phyloP scores from a whole-genome alignment of 768 basidiomycete species.

The Mycena floridula region DNA sequence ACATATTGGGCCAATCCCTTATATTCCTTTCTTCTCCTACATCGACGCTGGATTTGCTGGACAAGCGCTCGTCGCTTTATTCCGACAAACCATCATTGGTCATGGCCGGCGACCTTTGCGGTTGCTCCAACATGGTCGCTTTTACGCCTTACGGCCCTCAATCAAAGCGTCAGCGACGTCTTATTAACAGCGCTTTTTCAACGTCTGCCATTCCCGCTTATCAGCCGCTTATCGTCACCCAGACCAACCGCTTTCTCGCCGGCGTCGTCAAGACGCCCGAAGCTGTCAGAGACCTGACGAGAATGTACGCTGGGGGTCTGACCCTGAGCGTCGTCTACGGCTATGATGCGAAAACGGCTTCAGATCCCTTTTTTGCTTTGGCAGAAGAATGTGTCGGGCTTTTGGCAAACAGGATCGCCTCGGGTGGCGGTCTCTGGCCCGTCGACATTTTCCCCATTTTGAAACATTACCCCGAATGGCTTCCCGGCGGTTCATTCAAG shows the following conservation, averaged over 20 bases:
- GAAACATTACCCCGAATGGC: conserved; percentile 54
- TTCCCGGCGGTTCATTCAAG: conserved; percentile 65
- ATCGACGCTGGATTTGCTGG: conserved; percentile 57
- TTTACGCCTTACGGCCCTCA: conserved; percentile 63
- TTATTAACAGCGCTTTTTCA: conserved; percentile 62
- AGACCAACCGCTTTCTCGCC: conserved; percentile 52
- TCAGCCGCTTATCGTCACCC: conserved; percentile 48
- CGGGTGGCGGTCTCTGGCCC: conserved; percentile 42
- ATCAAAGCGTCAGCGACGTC: conserved; percentile 56
- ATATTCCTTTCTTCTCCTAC: conserved; percentile 62
- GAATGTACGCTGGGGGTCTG: conserved; percentile 53
- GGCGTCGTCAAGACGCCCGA: conserved; percentile 35
- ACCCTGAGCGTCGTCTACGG: conserved; percentile 60
- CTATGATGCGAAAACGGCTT: conserved; percentile 33
- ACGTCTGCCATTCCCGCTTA: conserved; percentile 46
- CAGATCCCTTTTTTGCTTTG: conserved; percentile 32
- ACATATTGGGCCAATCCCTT: conserved; percentile 59
- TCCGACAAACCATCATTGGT: conserved; percentile 66
- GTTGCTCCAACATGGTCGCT: conserved; percentile 67
- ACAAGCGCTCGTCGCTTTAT: conserved; percentile 65
- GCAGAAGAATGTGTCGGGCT: conserved; percentile 38
- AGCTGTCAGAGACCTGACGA: conserved; percentile 20
- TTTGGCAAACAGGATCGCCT: conserved; percentile 34
- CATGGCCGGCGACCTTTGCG: conserved; percentile 71
- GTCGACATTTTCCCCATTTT: conserved; percentile 44